Conservation (phyloP, 2,329 filamentous ascomycete species). For the Lizonia empirigonia region DNA sequence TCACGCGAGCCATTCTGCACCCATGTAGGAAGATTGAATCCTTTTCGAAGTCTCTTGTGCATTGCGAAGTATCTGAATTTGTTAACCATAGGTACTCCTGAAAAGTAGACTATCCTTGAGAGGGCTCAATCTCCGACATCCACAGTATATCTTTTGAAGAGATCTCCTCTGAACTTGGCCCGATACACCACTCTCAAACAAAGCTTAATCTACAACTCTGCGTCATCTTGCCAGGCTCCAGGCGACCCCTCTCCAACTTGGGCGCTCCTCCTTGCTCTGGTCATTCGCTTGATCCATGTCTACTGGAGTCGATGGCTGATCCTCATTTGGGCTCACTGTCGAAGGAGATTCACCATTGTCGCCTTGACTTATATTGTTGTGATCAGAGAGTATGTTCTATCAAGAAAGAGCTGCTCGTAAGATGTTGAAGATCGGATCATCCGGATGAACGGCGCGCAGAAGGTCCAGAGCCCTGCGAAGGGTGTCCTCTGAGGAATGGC, state of each 20-base stretch:
- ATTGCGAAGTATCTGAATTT: no score
- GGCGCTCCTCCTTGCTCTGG: background rate
- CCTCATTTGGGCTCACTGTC: background rate
- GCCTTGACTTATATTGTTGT: background rate
- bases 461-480: background rate
- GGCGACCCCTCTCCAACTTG: background rate
- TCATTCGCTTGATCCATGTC: background rate
- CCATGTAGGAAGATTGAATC: no score
- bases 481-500: background rate
- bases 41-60: no score
- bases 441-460: background rate
- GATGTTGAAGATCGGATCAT: background rate
- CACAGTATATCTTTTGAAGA: no score
- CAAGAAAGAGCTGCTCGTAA: background rate
- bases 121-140: no score
- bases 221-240: background rate
- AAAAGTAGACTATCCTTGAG: no score
- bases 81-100: no score
- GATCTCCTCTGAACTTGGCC: no score
- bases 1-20: background rate
- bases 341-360: background rate
- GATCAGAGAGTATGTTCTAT: background rate
- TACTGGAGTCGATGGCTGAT: constrained; percentile 1
- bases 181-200: no score
- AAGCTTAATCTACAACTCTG: background rate